A percentile compares a stretch with the other conserved stretches of the same genome.
Conservation (phyloP, 768 basidiomycete species). For the Tephrocybe rancida region DNA sequence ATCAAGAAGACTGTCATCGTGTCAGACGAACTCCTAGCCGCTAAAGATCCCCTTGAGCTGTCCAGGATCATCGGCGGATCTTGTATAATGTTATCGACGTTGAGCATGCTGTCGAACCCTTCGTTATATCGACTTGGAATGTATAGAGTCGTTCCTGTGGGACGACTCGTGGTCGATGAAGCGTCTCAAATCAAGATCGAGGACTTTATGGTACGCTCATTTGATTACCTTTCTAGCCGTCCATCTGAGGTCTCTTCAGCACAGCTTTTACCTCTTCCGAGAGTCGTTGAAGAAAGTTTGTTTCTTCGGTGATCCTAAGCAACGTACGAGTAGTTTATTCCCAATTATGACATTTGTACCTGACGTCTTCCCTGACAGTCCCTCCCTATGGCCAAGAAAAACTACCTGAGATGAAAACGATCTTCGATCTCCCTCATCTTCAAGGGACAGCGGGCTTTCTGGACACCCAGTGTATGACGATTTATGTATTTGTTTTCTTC, state of each 20-base stretch:
- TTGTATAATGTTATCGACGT: constrained; percentile 45
- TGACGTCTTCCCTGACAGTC: constrained; percentile 31
- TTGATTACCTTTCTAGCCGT: background rate
- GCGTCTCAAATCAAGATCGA: constrained; percentile 53
- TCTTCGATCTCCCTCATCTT: constrained; percentile 49
- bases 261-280: constrained; percentile 43
- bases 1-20: constrained; percentile 38
- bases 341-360: background rate
- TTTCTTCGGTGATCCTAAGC: constrained; percentile 57
- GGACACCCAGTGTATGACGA: constrained; percentile 47
- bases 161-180: constrained; percentile 57
- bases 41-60: constrained; percentile 19
- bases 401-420: constrained; percentile 38
- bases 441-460: constrained; percentile 36
- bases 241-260: constrained; percentile 28
- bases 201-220: constrained; percentile 43
- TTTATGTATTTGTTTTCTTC: background rate
- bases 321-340: constrained; percentile 36
- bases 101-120: constrained; percentile 54
- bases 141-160: constrained; percentile 40
- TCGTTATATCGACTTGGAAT: constrained; percentile 32
- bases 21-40: constrained; percentile 40
- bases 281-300: constrained; percentile 42
- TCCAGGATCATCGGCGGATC: constrained; percentile 28
- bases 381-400: constrained; percentile 52